Evolutionary conservation across 768 basidiomycete species (phyloP).

Genomic region (Mycena capillaripes): DNA sequence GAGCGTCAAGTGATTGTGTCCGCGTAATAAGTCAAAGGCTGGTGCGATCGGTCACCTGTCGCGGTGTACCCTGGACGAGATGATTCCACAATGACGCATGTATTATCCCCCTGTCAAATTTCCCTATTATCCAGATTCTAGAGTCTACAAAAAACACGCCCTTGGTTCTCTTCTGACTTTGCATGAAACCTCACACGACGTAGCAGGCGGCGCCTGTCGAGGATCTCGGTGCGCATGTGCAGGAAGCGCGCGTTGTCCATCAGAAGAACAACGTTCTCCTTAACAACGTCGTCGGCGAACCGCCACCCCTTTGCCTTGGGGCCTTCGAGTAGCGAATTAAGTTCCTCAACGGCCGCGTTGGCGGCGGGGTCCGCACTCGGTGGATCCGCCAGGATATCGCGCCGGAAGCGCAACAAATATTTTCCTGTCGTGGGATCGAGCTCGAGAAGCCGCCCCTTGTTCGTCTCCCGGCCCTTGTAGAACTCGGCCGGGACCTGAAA

Average conservation of each 20-base stretch:
- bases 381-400: slow-evolving; percentile 5
- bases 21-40: too few relatives aligned
- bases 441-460: slow-evolving; percentile 2
- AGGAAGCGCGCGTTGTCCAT: slow-evolving; percentile 19
- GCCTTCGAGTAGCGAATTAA: not conserved
- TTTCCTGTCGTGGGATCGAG: not conserved
- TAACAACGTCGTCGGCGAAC: slow-evolving; percentile 8
- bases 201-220: slow-evolving; percentile 11
- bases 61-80: too few relatives aligned
- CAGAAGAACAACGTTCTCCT: slow-evolving; percentile 6
- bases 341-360: slow-evolving; percentile 13
- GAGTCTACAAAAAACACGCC: too few relatives aligned
- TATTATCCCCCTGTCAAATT: too few relatives aligned
- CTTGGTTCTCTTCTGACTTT: too few relatives aligned
- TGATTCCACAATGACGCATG: too few relatives aligned
- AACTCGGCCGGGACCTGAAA: slow-evolving; percentile 17
- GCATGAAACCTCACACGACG: slow-evolving; percentile 10
- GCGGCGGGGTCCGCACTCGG: slow-evolving; percentile 12
- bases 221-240: slow-evolving; percentile 17
- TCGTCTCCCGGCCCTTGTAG: slow-evolving; percentile 3
- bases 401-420: slow-evolving; percentile 10
- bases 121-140: too few relatives aligned
- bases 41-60: too few relatives aligned
- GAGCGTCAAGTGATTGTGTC: too few relatives aligned
- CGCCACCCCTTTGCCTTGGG: slow-evolving; percentile 8